Evolutionary conservation across 768 basidiomycete species (phyloP).

Genomic region (Rhodotorula babjevae): DNA sequence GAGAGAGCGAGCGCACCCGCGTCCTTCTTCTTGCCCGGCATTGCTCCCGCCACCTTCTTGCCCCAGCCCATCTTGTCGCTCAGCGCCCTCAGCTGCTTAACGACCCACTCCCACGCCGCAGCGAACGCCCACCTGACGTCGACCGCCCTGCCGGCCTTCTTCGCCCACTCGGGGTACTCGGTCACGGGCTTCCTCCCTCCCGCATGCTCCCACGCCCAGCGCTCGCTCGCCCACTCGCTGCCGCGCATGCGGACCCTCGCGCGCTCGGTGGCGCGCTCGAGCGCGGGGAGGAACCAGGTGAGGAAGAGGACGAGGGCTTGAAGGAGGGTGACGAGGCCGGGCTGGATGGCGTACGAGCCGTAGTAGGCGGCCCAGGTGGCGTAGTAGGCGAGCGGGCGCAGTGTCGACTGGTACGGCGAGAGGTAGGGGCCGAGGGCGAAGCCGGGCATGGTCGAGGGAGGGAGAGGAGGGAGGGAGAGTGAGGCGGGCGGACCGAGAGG

Average conservation of each 20-base stretch:
- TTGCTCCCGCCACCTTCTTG: background rate
- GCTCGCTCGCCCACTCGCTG: background rate
- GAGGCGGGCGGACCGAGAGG: background rate
- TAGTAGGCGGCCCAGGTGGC: constrained; percentile 7
- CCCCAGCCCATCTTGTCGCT: background rate
- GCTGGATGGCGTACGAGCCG: constrained; percentile 13
- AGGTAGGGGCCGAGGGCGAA: constrained; percentile 26
- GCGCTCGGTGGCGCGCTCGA: background rate
- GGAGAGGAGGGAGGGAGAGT: background rate
- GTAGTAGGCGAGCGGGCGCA: constrained; percentile 19
- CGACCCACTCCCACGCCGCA: background rate
- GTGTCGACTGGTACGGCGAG: background rate
- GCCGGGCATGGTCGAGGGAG: constrained; percentile 11
- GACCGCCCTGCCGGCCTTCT: background rate
- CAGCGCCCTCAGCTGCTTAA: background rate
- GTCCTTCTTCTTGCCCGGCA: background rate
- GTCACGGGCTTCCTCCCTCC: background rate
- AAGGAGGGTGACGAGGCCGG: constrained; percentile 13
- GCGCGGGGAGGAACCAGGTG: background rate
- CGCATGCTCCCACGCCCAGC: background rate
- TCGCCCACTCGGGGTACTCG: background rate
- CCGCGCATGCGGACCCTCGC: background rate
- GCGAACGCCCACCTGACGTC: constrained; percentile 4
- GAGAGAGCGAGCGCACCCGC: background rate
- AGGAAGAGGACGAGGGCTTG: constrained; percentile 14